Base-by-base conservation (phyloP, 1,284 basidiomycete species). In the Melampsora americana region DNA sequence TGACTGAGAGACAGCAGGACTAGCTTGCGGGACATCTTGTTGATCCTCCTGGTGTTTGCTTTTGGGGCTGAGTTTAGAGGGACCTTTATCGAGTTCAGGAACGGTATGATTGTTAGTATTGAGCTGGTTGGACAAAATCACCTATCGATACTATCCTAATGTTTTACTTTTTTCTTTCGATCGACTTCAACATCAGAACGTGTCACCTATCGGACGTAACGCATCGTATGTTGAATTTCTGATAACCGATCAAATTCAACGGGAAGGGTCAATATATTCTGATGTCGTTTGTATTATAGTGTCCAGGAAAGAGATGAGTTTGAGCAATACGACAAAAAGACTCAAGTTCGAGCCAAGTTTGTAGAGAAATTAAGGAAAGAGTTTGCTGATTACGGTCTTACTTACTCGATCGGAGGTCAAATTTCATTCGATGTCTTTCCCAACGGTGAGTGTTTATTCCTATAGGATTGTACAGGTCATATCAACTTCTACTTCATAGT, bases 381-480 rank as follows among this genome's bases (percentile, higher is more conserved):
- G 81, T 97, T 98, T 83, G 82, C 89, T 26, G 90, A 95, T 82
- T 92, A 92, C 80, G 89, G 88, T 68, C 85, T 99, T 71, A 97
- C 92, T 0, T 98, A 86, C 84, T 88, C 93, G n/a, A 95, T 99
- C 79, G 95, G 95, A 69, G 96, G 95, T 20, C 88, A 98, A 85
- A 95, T 99, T 80, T 95, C 92, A 12, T 99, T 99, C 82, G 96
- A 99, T 81, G 85, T 96, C 77, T 97, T 96, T 85, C 93, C 94
- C 16, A 32, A 5, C 30, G 28, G 2, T n/a, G 60, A 20, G 11
- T n/a, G 2, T n/a, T 3, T 32, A 14, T 14, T 14, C 42, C 42
- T 44, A 44, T 16, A 44, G 12, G 26, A 46, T 30, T 59, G 35
- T 74, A 35, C 48, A 60, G 14, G 20, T 46, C 39, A 5, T 44